phyloP scores from a whole-genome alignment of 1,139 yeast genomes.

The Saccharomyces hybrid region DNA sequence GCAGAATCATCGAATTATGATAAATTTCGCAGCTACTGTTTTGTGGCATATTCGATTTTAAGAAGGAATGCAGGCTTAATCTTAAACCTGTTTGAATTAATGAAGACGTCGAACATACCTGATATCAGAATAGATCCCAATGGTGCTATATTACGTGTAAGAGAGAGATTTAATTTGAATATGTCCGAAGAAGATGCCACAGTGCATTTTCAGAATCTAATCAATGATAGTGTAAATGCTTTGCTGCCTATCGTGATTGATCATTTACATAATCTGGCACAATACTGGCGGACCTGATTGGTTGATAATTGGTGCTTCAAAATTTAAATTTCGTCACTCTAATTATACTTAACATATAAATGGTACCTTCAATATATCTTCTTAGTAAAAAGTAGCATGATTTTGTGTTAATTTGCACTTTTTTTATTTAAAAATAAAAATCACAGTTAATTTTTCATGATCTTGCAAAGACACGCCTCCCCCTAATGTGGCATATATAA shows the following conservation, averaged over 20 bases:
- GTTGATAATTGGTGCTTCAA: neutral
- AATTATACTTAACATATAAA: neutral
- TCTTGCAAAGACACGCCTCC: neutral
- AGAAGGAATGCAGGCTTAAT: conserved; percentile 86
- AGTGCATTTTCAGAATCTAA: conserved; percentile 83
- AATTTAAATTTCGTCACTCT: neutral
- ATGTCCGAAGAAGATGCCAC: conserved; percentile 95
- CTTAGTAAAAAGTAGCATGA: neutral
- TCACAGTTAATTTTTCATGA: neutral
- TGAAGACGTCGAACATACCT: conserved; percentile 92
- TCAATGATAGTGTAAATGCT: conserved; percentile 91
- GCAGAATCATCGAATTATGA: conserved; percentile 75
- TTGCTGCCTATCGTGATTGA: conserved; percentile 92
- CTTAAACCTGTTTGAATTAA: conserved; percentile 81
- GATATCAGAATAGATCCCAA: conserved; percentile 70
- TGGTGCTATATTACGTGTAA: conserved; percentile 78
- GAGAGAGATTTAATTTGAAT: conserved; percentile 88
- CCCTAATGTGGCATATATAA: neutral
- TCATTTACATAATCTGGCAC: conserved; percentile 89
- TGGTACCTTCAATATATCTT: neutral
- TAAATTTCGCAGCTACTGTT: conserved; percentile 85
- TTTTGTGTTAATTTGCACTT: neutral
- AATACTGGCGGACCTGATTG: conserved; percentile 83
- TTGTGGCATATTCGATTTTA: conserved; percentile 85
- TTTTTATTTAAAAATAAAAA: neutral